Conservation (phyloP, 2,329 filamentous ascomycete species). For the Ophiocordyceps camponoti-saundersi region DNA sequence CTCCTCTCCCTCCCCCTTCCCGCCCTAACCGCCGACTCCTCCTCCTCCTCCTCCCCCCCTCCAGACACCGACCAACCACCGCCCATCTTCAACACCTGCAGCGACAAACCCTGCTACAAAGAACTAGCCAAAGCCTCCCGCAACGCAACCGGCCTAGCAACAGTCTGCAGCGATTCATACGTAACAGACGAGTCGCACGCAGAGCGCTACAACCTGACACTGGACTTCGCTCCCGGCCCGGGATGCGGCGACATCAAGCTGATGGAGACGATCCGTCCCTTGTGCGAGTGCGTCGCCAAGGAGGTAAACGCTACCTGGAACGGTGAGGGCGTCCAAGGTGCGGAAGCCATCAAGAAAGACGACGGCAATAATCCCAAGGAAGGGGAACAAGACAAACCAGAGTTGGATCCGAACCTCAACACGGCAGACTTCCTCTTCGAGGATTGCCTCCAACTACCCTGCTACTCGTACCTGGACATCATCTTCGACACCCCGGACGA, state of each 20-base stretch:
- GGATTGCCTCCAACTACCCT: background rate
- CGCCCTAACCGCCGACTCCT: background rate
- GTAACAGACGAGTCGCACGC: background rate
- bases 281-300: background rate
- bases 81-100: background rate
- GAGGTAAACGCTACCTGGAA: background rate
- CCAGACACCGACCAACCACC: no score
- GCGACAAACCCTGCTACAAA: background rate
- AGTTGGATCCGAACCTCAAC: background rate
- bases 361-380: background rate
- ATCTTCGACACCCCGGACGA: background rate
- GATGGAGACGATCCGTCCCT: background rate
- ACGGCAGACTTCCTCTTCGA: background rate
- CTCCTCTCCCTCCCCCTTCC: background rate
- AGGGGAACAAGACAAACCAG: background rate
- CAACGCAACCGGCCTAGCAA: background rate
- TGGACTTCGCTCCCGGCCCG: background rate
- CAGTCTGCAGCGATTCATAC: background rate
- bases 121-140: background rate
- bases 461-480: background rate
- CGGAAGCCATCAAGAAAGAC: background rate
- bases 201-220: background rate
- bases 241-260: background rate
- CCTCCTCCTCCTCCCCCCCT: background rate
- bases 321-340: no score